phyloP scores from a whole-genome alignment of 495 filamentous ascomycete genomes.

The Daldinia vernicosa region DNA sequence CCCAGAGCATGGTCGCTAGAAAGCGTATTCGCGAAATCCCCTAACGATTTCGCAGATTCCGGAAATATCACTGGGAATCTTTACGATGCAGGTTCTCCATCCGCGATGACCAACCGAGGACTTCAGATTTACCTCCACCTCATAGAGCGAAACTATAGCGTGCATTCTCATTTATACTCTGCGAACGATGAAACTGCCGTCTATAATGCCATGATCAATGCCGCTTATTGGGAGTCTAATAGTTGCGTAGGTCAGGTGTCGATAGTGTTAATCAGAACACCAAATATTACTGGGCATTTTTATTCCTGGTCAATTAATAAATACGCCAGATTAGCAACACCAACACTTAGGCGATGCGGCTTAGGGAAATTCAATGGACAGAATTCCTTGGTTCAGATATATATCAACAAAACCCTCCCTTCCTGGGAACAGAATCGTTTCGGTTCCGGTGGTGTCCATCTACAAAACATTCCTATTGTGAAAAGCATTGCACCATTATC shows the following conservation, averaged over 20 bases:
- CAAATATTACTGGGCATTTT: neutral
- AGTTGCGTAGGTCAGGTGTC: neutral
- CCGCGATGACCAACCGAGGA: conserved; percentile 27
- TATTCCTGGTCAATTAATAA: neutral
- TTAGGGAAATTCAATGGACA: neutral
- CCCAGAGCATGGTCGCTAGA: conserved; percentile 23
- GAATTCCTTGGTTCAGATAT: conserved; percentile 1
- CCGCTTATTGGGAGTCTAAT: neutral
- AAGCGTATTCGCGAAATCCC: conserved; percentile 34
- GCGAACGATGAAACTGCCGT: neutral
- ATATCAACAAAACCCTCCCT: conserved; percentile 23
- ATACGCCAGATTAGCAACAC: conserved; percentile 19
- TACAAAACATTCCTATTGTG: conserved; percentile 23
- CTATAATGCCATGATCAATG: conserved; percentile 11
- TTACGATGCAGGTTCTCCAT: conserved; percentile 18
- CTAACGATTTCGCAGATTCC: conserved; percentile 24
- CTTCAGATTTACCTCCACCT: conserved; percentile 15
- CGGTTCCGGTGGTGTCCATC: conserved; percentile 14
- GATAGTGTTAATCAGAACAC: conserved; percentile 16
- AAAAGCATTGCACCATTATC: neutral
- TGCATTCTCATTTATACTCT: conserved; percentile 16
- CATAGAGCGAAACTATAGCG: neutral
- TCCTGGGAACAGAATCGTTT: conserved; percentile 15
- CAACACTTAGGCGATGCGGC: neutral
- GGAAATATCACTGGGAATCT: neutral